Evolutionary conservation across 2,329 filamentous ascomycete genomes (phyloP).

Genomic region (Aspergillus sojae): DNA sequence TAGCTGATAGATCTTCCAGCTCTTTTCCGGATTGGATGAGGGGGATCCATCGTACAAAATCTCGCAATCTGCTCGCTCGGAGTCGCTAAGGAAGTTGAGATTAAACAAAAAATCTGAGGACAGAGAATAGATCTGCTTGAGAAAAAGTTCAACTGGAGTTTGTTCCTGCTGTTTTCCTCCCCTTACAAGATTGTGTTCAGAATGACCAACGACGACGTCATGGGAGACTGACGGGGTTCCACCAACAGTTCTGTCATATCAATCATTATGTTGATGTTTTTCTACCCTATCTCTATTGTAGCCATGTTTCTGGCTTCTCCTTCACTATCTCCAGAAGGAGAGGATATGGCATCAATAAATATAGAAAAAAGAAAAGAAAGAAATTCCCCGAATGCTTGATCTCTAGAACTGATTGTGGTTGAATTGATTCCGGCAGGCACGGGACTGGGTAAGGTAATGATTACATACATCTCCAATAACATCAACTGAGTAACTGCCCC

Average conservation of each 20-base stretch:
- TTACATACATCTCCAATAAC: background rate
- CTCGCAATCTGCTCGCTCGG: background rate
- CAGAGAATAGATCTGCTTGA: background rate
- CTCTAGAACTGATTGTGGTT: too few species aligned
- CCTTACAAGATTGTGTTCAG: background rate
- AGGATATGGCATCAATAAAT: background rate
- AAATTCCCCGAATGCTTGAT: too few species aligned
- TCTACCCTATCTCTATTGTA: background rate
- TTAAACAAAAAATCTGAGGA: background rate
- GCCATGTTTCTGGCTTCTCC: background rate
- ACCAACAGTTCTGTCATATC: background rate
- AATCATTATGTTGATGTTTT: background rate
- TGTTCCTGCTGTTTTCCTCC: background rate
- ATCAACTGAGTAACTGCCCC: conserved; percentile 2
- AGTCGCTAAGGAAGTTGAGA: background rate
- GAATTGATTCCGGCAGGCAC: background rate
- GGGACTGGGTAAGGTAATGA: background rate
- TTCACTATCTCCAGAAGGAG: background rate
- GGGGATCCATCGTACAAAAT: background rate
- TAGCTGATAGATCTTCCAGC: background rate
- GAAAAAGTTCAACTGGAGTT: background rate
- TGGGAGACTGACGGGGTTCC: background rate
- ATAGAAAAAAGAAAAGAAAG: background rate
- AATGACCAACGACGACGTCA: background rate
- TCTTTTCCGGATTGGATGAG: background rate